Evolutionary conservation across 768 basidiomycete species (phyloP).

Genomic region (Leucocoprinus birnbaumii): DNA sequence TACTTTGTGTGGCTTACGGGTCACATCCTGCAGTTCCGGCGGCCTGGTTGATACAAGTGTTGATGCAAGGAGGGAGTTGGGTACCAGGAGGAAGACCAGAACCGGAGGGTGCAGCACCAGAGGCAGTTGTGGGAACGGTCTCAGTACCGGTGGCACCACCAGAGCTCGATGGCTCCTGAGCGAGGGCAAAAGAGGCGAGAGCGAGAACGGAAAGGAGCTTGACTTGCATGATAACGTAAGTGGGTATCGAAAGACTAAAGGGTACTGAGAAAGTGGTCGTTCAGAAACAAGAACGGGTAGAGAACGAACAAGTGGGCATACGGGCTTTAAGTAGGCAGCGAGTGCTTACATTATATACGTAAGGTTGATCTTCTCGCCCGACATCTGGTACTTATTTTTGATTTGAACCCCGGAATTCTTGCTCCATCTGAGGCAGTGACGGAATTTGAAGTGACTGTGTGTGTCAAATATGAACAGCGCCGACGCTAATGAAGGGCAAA

Average conservation of each 20-base stretch:
- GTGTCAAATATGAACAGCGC: too few relatives aligned
- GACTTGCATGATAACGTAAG: constrained; percentile 2
- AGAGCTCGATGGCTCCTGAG: neutral
- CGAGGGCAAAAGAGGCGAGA: constrained; percentile 1
- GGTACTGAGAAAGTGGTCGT: neutral
- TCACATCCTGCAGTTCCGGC: neutral
- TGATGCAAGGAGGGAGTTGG: neutral
- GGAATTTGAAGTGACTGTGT: too few relatives aligned
- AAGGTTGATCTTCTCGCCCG: neutral
- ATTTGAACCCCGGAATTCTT: constrained; percentile 6
- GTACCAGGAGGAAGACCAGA: neutral
- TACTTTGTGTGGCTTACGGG: neutral
- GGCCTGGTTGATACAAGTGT: neutral
- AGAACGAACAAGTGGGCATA: neutral
- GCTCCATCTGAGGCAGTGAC: too few relatives aligned
- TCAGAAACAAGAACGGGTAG: neutral
- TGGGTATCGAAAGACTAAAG: neutral
- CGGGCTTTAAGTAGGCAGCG: constrained; percentile 7
- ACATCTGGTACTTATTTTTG: neutral
- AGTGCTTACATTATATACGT: constrained; percentile 5
- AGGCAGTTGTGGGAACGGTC: neutral
- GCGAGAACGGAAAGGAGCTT: constrained; percentile 8
- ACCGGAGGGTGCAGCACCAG: neutral
- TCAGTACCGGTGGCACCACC: neutral
- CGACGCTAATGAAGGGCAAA: too few relatives aligned